Evolutionary conservation across 257 asterid genomes (phyloP).

Genomic region (Capsicum pubescens): DNA sequence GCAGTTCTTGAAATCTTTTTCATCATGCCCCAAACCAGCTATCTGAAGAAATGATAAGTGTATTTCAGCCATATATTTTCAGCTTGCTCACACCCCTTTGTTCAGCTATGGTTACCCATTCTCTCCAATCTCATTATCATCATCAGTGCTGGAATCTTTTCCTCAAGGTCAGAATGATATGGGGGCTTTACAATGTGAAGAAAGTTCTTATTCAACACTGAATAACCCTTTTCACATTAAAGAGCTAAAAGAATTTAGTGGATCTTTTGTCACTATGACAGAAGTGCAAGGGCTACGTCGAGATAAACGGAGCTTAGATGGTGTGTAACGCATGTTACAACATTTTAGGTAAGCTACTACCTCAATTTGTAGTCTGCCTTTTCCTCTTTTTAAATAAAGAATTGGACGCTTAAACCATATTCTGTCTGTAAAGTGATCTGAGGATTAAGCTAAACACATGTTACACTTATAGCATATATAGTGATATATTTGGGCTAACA

Average conservation of each 20-base stretch:
- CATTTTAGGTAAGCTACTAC: conserved; percentile 52
- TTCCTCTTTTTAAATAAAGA: not conserved
- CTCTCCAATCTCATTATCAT: conserved; percentile 47
- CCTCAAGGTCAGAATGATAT: conserved; percentile 38
- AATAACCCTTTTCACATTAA: conserved; percentile 46
- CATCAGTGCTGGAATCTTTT: conserved; percentile 44
- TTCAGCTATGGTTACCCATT: conserved; percentile 37
- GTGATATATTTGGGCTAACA: too few relatives aligned
- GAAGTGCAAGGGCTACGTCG: conserved; percentile 63
- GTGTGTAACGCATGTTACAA: conserved; percentile 65
- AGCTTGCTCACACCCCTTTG: conserved; percentile 70
- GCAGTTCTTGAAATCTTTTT: conserved; percentile 41
- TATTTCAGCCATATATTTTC: conserved; percentile 73
- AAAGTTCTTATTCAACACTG: conserved; percentile 45
- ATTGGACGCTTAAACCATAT: not conserved
- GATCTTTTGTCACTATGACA: conserved; percentile 51
- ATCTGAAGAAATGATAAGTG: conserved; percentile 91
- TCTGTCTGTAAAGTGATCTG: not conserved
- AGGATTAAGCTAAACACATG: not conserved
- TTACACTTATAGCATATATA: too few relatives aligned
- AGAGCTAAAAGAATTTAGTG: conserved; percentile 38
- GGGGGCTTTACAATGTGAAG: conserved; percentile 35
- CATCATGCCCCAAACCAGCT: conserved; percentile 63
- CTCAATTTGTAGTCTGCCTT: not conserved
- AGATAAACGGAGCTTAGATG: conserved; percentile 52